Conservation (phyloP, 2,329 filamentous ascomycete species). For the Plenodomus tracheiphilus region DNA sequence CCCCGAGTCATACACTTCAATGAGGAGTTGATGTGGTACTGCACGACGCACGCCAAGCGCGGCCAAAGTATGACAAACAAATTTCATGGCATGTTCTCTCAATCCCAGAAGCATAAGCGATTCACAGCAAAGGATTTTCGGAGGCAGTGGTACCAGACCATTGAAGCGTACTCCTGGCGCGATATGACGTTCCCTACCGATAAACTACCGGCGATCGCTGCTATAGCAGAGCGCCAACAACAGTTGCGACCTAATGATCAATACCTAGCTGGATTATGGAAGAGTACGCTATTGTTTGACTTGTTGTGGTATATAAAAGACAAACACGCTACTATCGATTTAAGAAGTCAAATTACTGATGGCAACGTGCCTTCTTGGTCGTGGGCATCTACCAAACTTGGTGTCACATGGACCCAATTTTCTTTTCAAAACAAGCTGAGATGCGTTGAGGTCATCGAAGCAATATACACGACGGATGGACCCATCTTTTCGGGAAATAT, state of each 20-base stretch:
- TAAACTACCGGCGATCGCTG: constrained; percentile 8
- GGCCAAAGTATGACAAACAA: too few relatives aligned
- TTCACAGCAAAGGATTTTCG: too few relatives aligned
- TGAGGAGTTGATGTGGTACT: constrained; percentile 12
- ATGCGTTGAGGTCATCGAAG: not conserved
- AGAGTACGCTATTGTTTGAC: constrained; percentile 1
- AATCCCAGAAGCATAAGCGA: too few relatives aligned
- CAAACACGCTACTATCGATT: too few relatives aligned
- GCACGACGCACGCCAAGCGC: not conserved
- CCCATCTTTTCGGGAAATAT: not conserved
- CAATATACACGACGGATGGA: not conserved
- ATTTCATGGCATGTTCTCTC: too few relatives aligned
- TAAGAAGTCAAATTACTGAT: not conserved
- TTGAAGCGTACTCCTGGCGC: constrained; percentile 1
- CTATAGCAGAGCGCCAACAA: constrained; percentile 1
- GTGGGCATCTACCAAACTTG: not conserved
- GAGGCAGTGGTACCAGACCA: not conserved
- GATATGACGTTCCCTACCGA: constrained; percentile 5
- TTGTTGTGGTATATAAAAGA: not conserved
- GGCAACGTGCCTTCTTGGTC: constrained; percentile 2
- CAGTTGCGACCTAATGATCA: not conserved
- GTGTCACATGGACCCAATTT: not conserved
- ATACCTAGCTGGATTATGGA: constrained; percentile 12
- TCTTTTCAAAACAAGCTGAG: too few relatives aligned
- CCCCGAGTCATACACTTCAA: constrained; percentile 4